Evolutionary conservation across 108 stramenopile species (phyloP), one percentile per base, ranked within the genome.

Genomic region (Skeletonema costatum): DNA sequence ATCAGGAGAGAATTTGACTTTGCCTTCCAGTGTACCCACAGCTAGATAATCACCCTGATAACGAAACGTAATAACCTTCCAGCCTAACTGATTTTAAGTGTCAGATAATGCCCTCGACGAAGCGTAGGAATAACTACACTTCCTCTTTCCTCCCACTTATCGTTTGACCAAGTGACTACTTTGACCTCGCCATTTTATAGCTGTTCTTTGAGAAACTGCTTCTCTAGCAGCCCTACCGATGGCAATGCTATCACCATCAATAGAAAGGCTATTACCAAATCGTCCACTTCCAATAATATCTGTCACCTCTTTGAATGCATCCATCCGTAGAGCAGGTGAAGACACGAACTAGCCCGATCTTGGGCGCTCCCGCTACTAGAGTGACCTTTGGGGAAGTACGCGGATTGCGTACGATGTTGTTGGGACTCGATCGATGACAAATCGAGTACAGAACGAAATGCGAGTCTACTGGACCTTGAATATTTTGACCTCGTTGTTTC

Each of bases 301-400:
- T 5, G n/a, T 32, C 32, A 4, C 71, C 62, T 30, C 30, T 32
- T 44, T 72, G 71, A n/a, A 42, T 41, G 32, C 71, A 72, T 12
- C 71, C 71, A 12, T 33, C 30, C 21, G 64, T 72, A 30, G 39
- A 11, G 63, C 61, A 72, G 58, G 14, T 32, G 62, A 63, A 72
- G 16, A 72, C 71, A 41, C 71, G 10, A 14, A 72, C 71, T 30
- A 72, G 61, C 30, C 71, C 62, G 1, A 61, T 4, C n/a, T n/a
- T 51, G 21, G 44, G 67, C 11, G 67, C 44, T 32, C 67, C 67
- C 11, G 53, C 30, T 16, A 50, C 44, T 10, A 68, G 50, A 32
- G 30, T 68, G 17, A 68, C 21, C 13, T 10, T 46, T 9, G 66
- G 66, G 6, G 16, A 42, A 30, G 66, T 44, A 12, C 30, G 44